A percentile compares a stretch with the other conserved stretches of the same genome.
These are phyloP conservation scores for Lasiodiplodia citricola DNA, from an alignment of 2,329 filamentous ascomycete genomes.

Conservation along the genomic window DNA sequence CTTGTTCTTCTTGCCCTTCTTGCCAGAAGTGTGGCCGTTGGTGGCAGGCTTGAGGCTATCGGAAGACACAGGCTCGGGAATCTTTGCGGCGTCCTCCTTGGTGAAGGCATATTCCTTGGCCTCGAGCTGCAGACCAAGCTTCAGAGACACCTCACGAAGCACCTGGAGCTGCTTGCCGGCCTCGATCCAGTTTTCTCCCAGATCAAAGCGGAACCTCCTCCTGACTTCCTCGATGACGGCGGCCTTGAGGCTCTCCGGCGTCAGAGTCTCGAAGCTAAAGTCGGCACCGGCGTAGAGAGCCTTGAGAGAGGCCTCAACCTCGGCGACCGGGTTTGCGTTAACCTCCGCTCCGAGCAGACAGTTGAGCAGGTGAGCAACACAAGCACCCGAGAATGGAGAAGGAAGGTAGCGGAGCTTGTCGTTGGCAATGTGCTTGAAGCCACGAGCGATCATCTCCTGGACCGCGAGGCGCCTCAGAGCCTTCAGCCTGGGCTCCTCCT, in stretches of 20 bases:
- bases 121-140: conserved; percentile 86
- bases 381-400: conserved; percentile 77
- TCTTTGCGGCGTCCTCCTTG: conserved; percentile 35
- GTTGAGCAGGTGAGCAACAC: conserved; percentile 87
- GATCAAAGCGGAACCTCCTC: conserved; percentile 76
- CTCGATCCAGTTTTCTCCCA: conserved; percentile 71
- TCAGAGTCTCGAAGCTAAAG: conserved; percentile 79
- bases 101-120: conserved; percentile 77
- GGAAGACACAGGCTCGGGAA: conserved; percentile 29
- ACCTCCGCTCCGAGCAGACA: conserved; percentile 81
- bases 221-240: conserved; percentile 75
- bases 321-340: conserved; percentile 77
- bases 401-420: conserved; percentile 80
- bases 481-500: conserved; percentile 69
- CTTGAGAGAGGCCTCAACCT: conserved; percentile 76
- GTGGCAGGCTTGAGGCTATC: conserved; percentile 32
- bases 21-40: conserved; percentile 46
- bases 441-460: conserved; percentile 93
- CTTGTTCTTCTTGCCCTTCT: conserved; percentile 66
- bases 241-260: conserved; percentile 70
- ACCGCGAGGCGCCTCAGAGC: conserved; percentile 78
- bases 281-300: conserved; percentile 81
- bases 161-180: conserved; percentile 78
- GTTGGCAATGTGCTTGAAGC: conserved; percentile 91
- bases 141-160: conserved; percentile 85